These are phyloP conservation scores for Pythium chondricola DNA, from an alignment of 352 stramenopile species.

Conservation along the genomic window DNA sequence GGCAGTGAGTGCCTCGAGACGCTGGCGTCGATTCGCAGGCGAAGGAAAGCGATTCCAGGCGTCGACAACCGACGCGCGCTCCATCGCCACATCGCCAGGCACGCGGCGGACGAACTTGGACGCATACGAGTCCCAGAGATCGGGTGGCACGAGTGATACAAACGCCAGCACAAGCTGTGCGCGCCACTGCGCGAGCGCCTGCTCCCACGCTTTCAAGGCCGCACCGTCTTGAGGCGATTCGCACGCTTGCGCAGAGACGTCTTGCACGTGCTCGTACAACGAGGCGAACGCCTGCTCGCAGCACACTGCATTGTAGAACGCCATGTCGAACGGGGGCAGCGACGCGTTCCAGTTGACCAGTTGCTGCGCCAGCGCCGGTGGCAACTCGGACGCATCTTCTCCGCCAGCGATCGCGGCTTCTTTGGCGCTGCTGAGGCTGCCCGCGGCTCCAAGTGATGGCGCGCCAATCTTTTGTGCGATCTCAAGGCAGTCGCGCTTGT, in stretches of 20 bases:
- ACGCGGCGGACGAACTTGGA: constrained; percentile 44
- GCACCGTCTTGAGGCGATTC: constrained; percentile 26
- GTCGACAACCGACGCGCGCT: constrained; percentile 24
- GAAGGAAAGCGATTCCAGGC: constrained; percentile 49
- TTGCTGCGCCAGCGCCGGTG: constrained; percentile 30
- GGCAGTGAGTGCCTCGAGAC: constrained; percentile 38
- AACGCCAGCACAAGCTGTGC: constrained; percentile 62
- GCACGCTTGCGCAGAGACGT: constrained; percentile 39
- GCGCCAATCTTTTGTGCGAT: constrained; percentile 51
- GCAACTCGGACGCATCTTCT: constrained; percentile 57
- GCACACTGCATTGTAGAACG: constrained; percentile 72
- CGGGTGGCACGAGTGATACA: constrained; percentile 54
- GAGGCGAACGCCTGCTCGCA: constrained; percentile 63
- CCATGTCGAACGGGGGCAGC: constrained; percentile 65
- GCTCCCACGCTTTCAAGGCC: constrained; percentile 44
- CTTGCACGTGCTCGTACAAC: constrained; percentile 57
- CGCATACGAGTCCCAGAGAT: constrained; percentile 60
- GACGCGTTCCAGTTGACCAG: constrained; percentile 62
- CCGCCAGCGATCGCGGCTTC: constrained; percentile 34
- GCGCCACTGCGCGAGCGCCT: constrained; percentile 49
- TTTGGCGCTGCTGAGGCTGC: constrained; percentile 5
- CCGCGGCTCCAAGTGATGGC: constrained; percentile 24
- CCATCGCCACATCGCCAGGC: constrained; percentile 36
- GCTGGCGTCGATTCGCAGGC: constrained; percentile 42
- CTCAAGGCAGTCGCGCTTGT: constrained; percentile 54